Conservation (phyloP, 2,329 filamentous ascomycete genomes). For the Claviceps quebecensis region DNA sequence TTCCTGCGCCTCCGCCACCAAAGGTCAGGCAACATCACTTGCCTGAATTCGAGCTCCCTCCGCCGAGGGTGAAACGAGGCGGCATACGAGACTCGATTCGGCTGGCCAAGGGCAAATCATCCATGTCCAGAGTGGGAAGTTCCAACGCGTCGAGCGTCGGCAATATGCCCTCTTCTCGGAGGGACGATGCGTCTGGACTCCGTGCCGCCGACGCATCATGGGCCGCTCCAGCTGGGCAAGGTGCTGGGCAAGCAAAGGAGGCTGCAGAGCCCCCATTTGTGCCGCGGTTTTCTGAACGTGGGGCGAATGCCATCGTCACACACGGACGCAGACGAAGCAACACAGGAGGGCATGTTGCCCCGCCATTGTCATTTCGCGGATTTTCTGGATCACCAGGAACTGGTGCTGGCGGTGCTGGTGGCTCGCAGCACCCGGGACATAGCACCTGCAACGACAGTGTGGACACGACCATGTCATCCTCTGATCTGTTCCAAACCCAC, state of each 20-base stretch:
- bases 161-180: constrained; percentile 22
- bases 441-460: constrained; percentile 45
- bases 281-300: constrained; percentile 51
- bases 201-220: constrained; percentile 27
- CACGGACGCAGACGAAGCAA: constrained; percentile 84
- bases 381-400: constrained; percentile 47
- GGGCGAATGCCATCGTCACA: constrained; percentile 24
- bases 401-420: constrained; percentile 13
- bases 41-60: constrained; percentile 37
- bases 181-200: constrained; percentile 22
- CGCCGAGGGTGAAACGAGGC: constrained; percentile 31
- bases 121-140: constrained; percentile 37
- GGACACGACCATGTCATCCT: constrained; percentile 44
- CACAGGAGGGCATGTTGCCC: constrained; percentile 61
- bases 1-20: constrained; percentile 37
- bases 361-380: constrained; percentile 61
- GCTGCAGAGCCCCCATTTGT: constrained; percentile 60
- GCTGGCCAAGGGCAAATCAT: constrained; percentile 59
- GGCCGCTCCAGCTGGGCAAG: constrained; percentile 20
- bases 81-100: constrained; percentile 80
- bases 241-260: constrained; percentile 38
- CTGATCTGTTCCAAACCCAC: constrained; percentile 46
- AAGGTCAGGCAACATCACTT: constrained; percentile 22
- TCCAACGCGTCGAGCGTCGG: constrained; percentile 33
- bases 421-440: constrained; percentile 34